phyloP scores from a whole-genome alignment of 495 filamentous ascomycete species.

The Astrothelium subdiscretum region DNA sequence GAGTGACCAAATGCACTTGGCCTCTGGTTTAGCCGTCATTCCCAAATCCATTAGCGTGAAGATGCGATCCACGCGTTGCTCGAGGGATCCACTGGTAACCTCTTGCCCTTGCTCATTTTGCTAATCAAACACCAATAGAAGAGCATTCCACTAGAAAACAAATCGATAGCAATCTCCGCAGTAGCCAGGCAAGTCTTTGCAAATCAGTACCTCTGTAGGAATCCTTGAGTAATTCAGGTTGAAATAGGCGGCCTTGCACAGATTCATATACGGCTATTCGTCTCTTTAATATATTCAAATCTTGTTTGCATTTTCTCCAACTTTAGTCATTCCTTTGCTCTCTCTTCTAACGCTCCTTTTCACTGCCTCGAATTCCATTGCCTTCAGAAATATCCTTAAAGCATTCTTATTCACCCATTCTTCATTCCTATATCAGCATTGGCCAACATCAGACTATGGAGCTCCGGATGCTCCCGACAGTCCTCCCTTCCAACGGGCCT shows the following conservation, averaged over 20 bases:
- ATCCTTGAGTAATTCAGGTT: not conserved
- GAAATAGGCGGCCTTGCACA: not conserved
- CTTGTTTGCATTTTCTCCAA: slow-evolving; percentile 3
- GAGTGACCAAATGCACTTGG: too few species aligned
- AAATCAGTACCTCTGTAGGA: not conserved
- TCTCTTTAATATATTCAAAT: not conserved
- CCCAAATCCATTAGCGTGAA: not conserved
- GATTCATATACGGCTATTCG: not conserved
- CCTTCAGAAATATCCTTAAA: not conserved
- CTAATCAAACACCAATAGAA: not conserved
- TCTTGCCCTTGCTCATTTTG: slow-evolving; percentile 1
- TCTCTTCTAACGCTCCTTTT: not conserved
- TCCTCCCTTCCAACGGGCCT: not conserved
- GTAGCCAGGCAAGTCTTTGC: not conserved
- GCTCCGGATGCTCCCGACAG: not conserved
- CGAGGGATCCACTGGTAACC: not conserved
- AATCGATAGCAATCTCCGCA: not conserved
- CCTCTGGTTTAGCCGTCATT: not conserved
- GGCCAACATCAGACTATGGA: not conserved
- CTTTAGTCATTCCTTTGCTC: slow-evolving; percentile 1
- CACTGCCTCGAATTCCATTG: not conserved
- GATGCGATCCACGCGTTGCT: slow-evolving; percentile 1
- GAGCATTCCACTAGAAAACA: not conserved
- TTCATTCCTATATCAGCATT: not conserved
- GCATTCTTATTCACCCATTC: not conserved